These are phyloP conservation scores for Collybiopsis confluens DNA, from an alignment of 768 basidiomycete species.

Conservation along the genomic window DNA sequence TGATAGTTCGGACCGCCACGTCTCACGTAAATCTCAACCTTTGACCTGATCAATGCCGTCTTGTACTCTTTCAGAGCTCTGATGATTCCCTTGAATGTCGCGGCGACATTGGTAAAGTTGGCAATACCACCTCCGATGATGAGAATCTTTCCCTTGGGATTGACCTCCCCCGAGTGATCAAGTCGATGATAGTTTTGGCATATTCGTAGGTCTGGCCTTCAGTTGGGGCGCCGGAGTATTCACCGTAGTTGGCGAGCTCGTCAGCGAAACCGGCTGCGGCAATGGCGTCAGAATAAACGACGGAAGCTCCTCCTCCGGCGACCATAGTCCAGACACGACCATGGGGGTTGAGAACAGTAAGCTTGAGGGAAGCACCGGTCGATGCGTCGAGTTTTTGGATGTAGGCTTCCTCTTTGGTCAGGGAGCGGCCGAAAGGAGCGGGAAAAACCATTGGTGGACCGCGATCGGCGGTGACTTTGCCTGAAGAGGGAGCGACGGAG, in stretches of 20 bases:
- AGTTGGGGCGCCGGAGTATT: constrained; percentile 97
- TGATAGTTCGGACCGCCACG: constrained; percentile 99
- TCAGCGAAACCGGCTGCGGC: constrained; percentile 76
- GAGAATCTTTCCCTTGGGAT: constrained; percentile 91
- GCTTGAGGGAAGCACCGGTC: constrained; percentile 96
- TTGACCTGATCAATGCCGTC: constrained; percentile 72
- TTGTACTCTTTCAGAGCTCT: constrained; percentile 93
- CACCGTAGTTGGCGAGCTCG: constrained; percentile 99
- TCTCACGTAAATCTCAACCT: constrained; percentile 94
- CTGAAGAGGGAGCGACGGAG: constrained; percentile 34
- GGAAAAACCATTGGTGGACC: constrained; percentile 97
- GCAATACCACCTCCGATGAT: constrained; percentile 99
- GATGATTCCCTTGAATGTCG: constrained; percentile 87
- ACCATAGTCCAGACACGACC: constrained; percentile 99
- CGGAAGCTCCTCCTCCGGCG: constrained; percentile 87
- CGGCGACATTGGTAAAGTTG: constrained; percentile 99
- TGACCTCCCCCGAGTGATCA: constrained; percentile 88
- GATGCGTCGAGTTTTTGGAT: constrained; percentile 97
- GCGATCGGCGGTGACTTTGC: constrained; percentile 77
- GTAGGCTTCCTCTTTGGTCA: constrained; percentile 99
- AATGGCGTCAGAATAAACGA: constrained; percentile 72
- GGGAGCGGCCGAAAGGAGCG: constrained; percentile 92
- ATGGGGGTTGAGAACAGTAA: constrained; percentile 92
- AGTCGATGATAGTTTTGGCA: constrained; percentile 96
- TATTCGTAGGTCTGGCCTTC: constrained; percentile 99